These are phyloP conservation scores for Entomortierella chlamydospora DNA, from an alignment of 192 early-diverging fungal species.

Conservation along the genomic window DNA sequence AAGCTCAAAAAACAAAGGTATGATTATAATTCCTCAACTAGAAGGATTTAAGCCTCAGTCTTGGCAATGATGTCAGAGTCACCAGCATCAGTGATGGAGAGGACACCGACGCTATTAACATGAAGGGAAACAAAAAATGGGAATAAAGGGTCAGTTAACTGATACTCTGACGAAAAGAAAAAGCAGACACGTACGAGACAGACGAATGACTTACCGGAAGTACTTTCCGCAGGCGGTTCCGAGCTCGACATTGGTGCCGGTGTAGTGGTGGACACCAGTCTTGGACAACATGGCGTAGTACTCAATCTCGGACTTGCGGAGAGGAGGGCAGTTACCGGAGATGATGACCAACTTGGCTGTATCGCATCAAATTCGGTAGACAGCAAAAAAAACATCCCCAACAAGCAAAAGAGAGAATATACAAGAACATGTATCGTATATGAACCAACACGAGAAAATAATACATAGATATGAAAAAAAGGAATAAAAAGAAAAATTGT, in stretches of 20 bases:
- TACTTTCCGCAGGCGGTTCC: conserved; percentile 99
- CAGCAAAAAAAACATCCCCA: not conserved
- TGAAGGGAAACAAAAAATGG: conserved; percentile 54
- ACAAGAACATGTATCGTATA: conserved; percentile 31
- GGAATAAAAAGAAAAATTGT: conserved; percentile 19
- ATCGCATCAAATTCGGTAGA: conserved; percentile 13
- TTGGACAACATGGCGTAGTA: conserved; percentile 99
- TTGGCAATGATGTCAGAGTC: conserved; percentile 75
- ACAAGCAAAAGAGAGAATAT: conserved; percentile 7
- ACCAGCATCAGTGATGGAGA: conserved; percentile 99
- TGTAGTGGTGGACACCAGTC: conserved; percentile 99
- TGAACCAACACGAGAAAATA: conserved; percentile 14
- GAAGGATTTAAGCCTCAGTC: conserved; percentile 49
- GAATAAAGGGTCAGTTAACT: conserved; percentile 31
- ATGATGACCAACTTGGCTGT: conserved; percentile 98
- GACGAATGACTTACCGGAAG: conserved; percentile 75
- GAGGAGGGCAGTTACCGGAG: conserved; percentile 99
- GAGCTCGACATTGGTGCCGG: conserved; percentile 98
- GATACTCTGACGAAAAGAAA: too few relatives aligned
- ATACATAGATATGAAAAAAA: not conserved
- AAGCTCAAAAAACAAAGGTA: conserved; percentile 5
- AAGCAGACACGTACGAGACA: too few relatives aligned
- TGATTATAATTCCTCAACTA: not conserved
- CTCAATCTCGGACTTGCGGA: conserved; percentile 99
- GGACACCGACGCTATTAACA: conserved; percentile 66